Conservation (phyloP, 2,329 filamentous ascomycete species). For the Lasiodiplodia hormozganensis region DNA sequence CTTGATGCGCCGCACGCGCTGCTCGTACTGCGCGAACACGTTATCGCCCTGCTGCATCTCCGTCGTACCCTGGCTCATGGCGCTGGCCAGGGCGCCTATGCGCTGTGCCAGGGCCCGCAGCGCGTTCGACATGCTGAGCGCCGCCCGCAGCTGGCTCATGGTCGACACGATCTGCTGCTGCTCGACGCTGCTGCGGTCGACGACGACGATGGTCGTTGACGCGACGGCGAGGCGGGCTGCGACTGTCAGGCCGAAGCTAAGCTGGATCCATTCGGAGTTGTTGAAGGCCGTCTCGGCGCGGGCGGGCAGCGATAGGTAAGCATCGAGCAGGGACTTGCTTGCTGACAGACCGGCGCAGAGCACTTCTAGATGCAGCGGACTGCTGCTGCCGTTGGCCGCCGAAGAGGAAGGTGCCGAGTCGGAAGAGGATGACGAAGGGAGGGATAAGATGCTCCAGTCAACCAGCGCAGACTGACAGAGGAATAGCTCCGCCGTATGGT, state of each 20-base stretch:
- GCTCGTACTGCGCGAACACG: constrained; percentile 40
- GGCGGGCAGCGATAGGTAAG: constrained; percentile 45
- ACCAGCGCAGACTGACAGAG: constrained; percentile 50
- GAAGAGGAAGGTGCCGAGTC: not conserved
- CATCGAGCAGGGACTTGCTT: constrained; percentile 36
- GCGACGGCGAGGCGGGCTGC: constrained; percentile 42
- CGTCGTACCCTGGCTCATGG: not conserved
- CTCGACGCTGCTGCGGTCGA: constrained; percentile 35
- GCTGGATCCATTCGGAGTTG: constrained; percentile 51
- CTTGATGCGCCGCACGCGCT: constrained; percentile 38
- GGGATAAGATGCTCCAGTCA: constrained; percentile 38
- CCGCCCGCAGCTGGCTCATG: constrained; percentile 38
- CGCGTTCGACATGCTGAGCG: constrained; percentile 39
- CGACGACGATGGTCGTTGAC: not conserved
- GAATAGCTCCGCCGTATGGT: constrained; percentile 48
- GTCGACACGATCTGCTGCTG: not conserved
- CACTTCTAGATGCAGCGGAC: constrained; percentile 32
- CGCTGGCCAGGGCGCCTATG: not conserved
- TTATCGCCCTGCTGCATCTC: constrained; percentile 31
- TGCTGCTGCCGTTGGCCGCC: not conserved
- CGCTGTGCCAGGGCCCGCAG: constrained; percentile 39
- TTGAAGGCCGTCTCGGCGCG: constrained; percentile 46
- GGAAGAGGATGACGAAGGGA: not conserved
- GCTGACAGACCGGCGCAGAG: constrained; percentile 35
- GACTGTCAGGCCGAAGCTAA: constrained; percentile 45